A percentile compares a stretch with the other conserved stretches of the same genome.
These are phyloP conservation scores for Rhipidocladum racemiflorum DNA, from an alignment of 176 grass and related monocot species.

Conservation along the genomic window DNA sequence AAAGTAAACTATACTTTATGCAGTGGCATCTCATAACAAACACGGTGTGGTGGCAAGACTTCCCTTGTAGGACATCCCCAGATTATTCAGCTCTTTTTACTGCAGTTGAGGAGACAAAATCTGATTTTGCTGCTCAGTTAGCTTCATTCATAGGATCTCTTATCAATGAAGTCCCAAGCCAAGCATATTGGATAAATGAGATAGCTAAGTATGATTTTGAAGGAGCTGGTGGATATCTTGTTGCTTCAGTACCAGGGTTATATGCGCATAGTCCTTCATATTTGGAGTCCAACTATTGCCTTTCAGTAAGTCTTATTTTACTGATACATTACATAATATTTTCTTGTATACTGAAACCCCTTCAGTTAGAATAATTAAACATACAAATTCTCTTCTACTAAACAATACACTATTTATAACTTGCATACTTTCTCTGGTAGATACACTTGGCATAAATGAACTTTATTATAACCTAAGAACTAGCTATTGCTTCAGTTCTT, in stretches of 20 bases:
- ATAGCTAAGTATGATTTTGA: constrained; percentile 76
- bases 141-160: constrained; percentile 68
- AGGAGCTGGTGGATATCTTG: constrained; percentile 57
- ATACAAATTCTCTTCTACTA: background rate
- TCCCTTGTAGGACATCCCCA: constrained; percentile 41
- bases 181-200: constrained; percentile 80
- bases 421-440: background rate
- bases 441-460: background rate
- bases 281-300: constrained; percentile 55
- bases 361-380: constrained; percentile 12
- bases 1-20: constrained; percentile 27
- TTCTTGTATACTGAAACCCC: background rate
- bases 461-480: background rate
- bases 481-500: background rate
- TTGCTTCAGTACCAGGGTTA: constrained; percentile 79
- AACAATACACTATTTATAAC: constrained; percentile 17
- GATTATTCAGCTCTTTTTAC: constrained; percentile 71
- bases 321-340: constrained; percentile 1
- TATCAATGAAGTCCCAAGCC: constrained; percentile 57
- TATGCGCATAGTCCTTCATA: constrained; percentile 47
- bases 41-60: constrained; percentile 91
- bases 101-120: constrained; percentile 40
- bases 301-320: constrained; percentile 55
- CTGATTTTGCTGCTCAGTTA: constrained; percentile 82
- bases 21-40: constrained; percentile 89